Evolutionary conservation across 225 moss, liverwort and hornwort genomes (phyloP), one percentile per base, ranked within the genome.

Genomic region (Antitrichia curtipendula): DNA sequence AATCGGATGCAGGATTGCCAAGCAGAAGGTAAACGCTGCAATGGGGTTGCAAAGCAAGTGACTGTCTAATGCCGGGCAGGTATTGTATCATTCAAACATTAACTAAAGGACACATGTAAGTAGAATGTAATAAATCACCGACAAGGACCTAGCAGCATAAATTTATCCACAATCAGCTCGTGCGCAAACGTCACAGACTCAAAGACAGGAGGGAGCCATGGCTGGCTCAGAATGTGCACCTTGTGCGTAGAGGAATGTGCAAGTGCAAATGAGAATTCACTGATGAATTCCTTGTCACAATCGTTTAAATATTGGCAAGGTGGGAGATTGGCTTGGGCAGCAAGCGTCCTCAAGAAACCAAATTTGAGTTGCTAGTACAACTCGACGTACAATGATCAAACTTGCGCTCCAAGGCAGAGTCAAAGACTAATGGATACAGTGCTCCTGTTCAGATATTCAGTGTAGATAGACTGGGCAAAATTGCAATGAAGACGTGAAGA

Each of bases 221-320:
- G 78, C 47, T 13, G 53, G 49, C 83, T 79, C 22, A 59, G 88
- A 88, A 86, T 88, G 90, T 88, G 81, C 82, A 77, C 88, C 88
- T 87, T 45, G 84, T 75, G 66, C 76, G 15, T 57, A 47, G 45
- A 52, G 69, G 75, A 84, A 89, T 86, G 86, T 66, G 86, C 41
- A 78, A 70, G 36, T 63, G 76, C 61, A 36, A 85, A 56, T 23
- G 29, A 38, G 75, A 63, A 62, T 75, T 85, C 75, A 62, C 50
- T 7, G 83, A 80, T 86, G 83, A 60, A 65, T 7, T 80, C n/a
- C 50, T 59, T 6, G 13, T 40, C 74, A 52, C 47, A 6, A 31
- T 32, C n/a, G 11, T 61, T 89, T 80, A 76, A 45, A 38, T 78
- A 71, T 34, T 25, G 47, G 61, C 60, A 24, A 14, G 57, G 53